Base-by-base conservation (phyloP, 345 rosid genomes). In the Triadica sebifera region DNA sequence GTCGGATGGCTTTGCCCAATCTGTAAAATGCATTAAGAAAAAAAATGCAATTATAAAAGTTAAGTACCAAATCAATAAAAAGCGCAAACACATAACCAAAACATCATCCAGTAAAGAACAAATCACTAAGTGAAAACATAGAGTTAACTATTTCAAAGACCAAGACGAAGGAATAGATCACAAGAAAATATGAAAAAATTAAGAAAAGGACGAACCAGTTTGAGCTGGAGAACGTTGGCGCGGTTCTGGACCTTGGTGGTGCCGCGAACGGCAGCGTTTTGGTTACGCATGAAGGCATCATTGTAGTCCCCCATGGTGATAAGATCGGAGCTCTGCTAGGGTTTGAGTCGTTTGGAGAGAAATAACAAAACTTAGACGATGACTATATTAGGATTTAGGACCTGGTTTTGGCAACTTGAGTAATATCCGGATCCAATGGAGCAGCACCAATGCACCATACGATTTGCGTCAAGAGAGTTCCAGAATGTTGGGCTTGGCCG, bases 1-100 rank as follows among this genome's bases (percentile, higher is more conserved):
- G 98, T 95, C 0, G 98, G 99, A 61, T 95, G 99, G 76, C 94
- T 93, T 80, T 91, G 97, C 73, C 98, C 98, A 85, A 95, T 95
- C 99, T 95, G 93, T 84, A 72, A 43, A 75, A 74, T 43, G 5
- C 68, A 75, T 58, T 12, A 22, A 58, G 22, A 55, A 19, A 0
- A 63, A 80, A 77, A 47, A 17, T 20, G 0, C 8, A 60, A 3
- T 41, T 53, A 55, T n/a, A 55, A 0, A 19, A 20, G 6, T 61
- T 29, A 1, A 37, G 7, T 61, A 61, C n/a, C 65, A 11, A 12
- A 17, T 15, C 4, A 45, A 65, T 9, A 24, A 58, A 2, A 58
- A 24, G 25, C 5, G 1, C 0, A 24, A 24, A 8, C 13, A 24
- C 2, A 3, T 4, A 9, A 22, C 29, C 10, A 65, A 19, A 41